Evolutionary conservation across 176 grass and related monocot genomes (phyloP).

Genomic region (Musa troglodytarum): DNA sequence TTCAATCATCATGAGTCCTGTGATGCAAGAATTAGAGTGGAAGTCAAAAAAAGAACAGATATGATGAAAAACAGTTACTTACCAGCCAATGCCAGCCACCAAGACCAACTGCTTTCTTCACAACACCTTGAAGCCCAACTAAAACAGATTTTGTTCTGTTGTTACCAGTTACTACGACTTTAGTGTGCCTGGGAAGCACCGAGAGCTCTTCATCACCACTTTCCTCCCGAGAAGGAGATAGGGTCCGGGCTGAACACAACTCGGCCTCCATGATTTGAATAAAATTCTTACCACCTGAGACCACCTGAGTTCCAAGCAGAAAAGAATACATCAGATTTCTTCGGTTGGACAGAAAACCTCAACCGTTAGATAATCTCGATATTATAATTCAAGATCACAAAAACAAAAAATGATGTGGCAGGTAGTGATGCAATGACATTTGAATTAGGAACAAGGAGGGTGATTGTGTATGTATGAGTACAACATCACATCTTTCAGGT

Average conservation of each 20-base stretch:
- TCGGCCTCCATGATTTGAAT: conserved; percentile 1
- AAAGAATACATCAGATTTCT: not conserved
- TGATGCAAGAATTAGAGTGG: too few relatives aligned
- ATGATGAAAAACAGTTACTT: not conserved
- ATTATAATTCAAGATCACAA: not conserved
- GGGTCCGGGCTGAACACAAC: not conserved
- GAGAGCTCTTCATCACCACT: conserved; percentile 13
- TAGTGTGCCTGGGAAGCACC: conserved; percentile 18
- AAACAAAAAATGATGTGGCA: not conserved
- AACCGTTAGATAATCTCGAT: not conserved
- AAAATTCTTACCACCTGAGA: not conserved
- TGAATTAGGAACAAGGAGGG: not conserved
- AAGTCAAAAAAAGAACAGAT: not conserved
- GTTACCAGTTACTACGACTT: conserved; percentile 14
- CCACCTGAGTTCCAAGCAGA: not conserved
- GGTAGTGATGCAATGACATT: not conserved
- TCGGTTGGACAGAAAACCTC: not conserved
- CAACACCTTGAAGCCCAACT: conserved; percentile 14
- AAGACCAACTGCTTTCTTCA: conserved; percentile 19
- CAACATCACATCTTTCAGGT: not conserved
- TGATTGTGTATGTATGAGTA: not conserved
- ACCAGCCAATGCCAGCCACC: conserved; percentile 20
- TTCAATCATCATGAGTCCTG: not conserved
- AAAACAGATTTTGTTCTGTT: conserved; percentile 19
- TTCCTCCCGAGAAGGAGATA: conserved; percentile 6